Evolutionary conservation across 2,329 filamentous ascomycete genomes (phyloP).

Genomic region (Penicillium sp.): DNA sequence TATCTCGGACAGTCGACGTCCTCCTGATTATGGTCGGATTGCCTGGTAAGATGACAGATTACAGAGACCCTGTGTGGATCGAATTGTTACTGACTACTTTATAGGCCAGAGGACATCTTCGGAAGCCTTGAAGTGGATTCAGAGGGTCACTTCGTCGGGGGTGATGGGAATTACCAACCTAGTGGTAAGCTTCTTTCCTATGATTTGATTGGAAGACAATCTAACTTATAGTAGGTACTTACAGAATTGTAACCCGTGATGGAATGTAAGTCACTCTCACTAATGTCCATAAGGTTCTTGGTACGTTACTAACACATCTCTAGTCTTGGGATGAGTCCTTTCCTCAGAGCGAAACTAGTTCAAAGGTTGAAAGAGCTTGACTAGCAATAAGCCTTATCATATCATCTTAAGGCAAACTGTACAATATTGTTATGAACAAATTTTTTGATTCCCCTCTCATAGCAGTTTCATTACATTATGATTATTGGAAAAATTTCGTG

Average conservation of each 20-base stretch:
- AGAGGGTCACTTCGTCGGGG: constrained; percentile 56
- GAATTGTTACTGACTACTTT: constrained; percentile 9
- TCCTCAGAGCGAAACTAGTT: constrained; percentile 51
- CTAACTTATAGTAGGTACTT: constrained; percentile 46
- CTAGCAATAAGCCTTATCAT: constrained; percentile 11
- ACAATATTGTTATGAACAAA: not conserved
- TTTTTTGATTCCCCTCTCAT: not conserved
- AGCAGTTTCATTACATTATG: constrained; percentile 1
- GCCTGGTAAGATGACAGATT: constrained; percentile 46
- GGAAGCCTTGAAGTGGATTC: constrained; percentile 63
- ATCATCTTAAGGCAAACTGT: not conserved
- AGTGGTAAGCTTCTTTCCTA: constrained; percentile 45
- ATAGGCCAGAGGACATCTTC: constrained; percentile 63
- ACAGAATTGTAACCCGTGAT: constrained; percentile 59
- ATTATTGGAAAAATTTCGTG: constrained; percentile 50
- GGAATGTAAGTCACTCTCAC: constrained; percentile 52
- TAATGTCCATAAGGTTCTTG: not conserved
- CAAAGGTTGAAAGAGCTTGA: constrained; percentile 45
- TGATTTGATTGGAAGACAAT: not conserved
- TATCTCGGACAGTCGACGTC: constrained; percentile 59
- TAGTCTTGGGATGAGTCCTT: constrained; percentile 50
- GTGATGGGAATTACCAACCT: constrained; percentile 58
- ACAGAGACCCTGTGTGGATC: not conserved
- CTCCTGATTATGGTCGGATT: constrained; percentile 64
- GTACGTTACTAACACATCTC: constrained; percentile 19